Base-by-base conservation (phyloP, 306 rosid species). In the Calophaca sinica region DNA sequence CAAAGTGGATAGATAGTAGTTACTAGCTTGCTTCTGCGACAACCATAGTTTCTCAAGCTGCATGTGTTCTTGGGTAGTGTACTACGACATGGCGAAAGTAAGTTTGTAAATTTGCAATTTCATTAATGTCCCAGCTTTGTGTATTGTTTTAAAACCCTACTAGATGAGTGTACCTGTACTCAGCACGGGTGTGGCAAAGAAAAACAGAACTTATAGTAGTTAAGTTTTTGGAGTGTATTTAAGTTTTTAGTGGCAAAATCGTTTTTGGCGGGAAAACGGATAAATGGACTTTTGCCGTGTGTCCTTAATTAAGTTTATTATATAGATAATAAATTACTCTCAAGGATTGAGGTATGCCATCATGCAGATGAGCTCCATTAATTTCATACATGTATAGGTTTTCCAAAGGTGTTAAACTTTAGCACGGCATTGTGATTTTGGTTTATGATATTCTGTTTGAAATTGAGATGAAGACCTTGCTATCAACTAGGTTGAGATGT, bases 401-500 rank as follows among this genome's bases (percentile, higher is more conserved):
- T 72, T 49, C 67, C 26, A 57, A 42, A 54, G 13, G 10, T 61
- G 52, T 11, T 36, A 9, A 13, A 38, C 45, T 75, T 51, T 70
- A 49, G 41, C 66, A 15, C 76, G 70, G 53, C 58, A 6, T 20
- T 68, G 70, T 69, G 66, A 20, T 57, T 65, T 74, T 63, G 70
- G 81, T 41, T 61, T 68, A 41, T 80, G 68, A 60, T 65, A 46
- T 46, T 81, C 68, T 78, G 57, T 83, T 77, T 69, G 54, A 80
- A 67, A 64, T 83, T 76, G 78, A 79, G 76, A 80, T 77, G 78
- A 62, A 74, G 77, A 83, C 74, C 82, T 83, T 74, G 75, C 78
- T 80, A 80, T 81, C 86, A 85, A 82, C 81, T 93, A 88, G 96
- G 94, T 90, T 86, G 88, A 89, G 92, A 83, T 75, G 84, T 87